Conservation (phyloP, 2,329 filamentous ascomycete genomes). For the Pseudogymnoascus sp. region DNA sequence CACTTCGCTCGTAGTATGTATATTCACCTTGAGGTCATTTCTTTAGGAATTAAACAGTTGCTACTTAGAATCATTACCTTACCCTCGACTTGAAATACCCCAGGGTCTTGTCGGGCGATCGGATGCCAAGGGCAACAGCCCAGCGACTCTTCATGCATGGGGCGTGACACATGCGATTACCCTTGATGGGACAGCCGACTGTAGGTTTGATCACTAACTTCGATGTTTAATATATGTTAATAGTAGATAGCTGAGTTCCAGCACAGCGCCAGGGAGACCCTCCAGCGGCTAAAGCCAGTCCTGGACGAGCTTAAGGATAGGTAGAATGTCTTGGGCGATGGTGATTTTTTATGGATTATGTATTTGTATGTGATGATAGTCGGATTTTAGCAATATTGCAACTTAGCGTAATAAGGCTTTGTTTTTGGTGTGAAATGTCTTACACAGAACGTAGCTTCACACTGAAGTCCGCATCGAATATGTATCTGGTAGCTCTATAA, state of each 20-base stretch:
- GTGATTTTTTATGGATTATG: neutral
- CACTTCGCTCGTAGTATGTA: neutral
- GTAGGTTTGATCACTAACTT: neutral
- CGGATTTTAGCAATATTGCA: too few species aligned
- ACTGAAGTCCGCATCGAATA: too few species aligned
- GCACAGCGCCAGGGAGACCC: neutral
- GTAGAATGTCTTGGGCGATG: neutral
- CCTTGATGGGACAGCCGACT: neutral
- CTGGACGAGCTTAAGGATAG: neutral
- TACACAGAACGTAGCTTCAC: neutral
- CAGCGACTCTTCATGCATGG: neutral
- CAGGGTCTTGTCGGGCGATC: neutral
- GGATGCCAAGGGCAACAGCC: neutral
- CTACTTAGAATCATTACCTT: neutral
- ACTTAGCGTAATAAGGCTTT: neutral
- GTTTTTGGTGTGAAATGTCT: neutral
- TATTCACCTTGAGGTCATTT: neutral
- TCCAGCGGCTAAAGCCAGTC: neutral
- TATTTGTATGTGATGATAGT: neutral
- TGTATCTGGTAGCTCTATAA: too few species aligned
- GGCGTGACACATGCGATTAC: neutral
- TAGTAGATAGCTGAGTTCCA: neutral
- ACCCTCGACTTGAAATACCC: neutral
- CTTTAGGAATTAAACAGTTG: neutral
- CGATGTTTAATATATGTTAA: neutral